Percentiles rank a stretch among this genome's conserved stretches.
Evolutionary conservation across 2,329 filamentous ascomycete species (phyloP).

Genomic region (Ophidiomyces ophidiicola): DNA sequence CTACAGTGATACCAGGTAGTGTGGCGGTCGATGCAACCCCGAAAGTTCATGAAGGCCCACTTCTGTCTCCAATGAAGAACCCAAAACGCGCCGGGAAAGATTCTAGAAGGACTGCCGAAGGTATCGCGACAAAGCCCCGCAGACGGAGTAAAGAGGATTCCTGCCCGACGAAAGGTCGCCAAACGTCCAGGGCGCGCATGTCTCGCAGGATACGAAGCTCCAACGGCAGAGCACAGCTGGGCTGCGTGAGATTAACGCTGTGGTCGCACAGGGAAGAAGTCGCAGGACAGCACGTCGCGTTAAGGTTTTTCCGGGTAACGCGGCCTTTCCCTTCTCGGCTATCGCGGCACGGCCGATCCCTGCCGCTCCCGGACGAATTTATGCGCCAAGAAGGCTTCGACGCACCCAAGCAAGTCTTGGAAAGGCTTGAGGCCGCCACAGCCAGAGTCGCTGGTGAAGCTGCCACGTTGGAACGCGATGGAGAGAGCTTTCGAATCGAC

Average conservation of each 20-base stretch:
- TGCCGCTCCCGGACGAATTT: neutral
- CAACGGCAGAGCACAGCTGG: too few species aligned
- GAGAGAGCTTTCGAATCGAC: too few species aligned
- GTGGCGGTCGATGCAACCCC: constrained; percentile 5
- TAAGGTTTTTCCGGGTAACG: neutral
- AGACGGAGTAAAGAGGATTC: too few species aligned
- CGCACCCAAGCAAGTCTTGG: constrained; percentile 4
- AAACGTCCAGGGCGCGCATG: too few species aligned
- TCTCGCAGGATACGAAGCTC: too few species aligned
- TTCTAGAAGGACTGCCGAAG: constrained; percentile 7
- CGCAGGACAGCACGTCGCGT: neutral
- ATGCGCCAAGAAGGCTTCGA: constrained; percentile 5
- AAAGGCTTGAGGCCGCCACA: constrained; percentile 6
- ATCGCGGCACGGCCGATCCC: neutral
- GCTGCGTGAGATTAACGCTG: too few species aligned
- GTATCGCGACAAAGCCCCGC: too few species aligned
- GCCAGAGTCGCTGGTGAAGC: too few species aligned
- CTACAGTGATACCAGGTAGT: too few species aligned
- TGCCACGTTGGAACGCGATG: too few species aligned
- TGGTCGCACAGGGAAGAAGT: neutral
- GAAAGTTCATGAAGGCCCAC: constrained; percentile 3
- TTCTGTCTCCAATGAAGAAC: neutral
- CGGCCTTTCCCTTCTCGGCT: neutral
- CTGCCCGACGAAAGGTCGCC: too few species aligned
- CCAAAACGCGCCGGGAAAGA: neutral